Percentiles rank a stretch among this genome's conserved stretches.
These are phyloP conservation scores for Picea glauca DNA, from an alignment of 75 land plant species.

Conservation along the genomic window DNA sequence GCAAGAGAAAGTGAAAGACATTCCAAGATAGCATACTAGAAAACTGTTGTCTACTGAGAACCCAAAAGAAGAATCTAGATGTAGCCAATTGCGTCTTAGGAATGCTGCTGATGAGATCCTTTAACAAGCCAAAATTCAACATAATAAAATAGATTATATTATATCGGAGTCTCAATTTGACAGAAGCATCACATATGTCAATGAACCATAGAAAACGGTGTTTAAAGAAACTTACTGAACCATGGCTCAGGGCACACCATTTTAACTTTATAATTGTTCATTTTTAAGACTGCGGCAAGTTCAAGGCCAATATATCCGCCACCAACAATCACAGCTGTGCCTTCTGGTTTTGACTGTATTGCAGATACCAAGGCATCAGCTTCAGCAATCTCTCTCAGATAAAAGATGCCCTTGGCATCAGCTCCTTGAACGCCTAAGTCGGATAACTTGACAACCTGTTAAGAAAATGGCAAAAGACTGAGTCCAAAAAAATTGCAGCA, in stretches of 20 bases:
- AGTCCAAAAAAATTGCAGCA: neutral
- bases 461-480: conserved; percentile 2
- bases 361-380: conserved; percentile 82
- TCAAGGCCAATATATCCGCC: conserved; percentile 99
- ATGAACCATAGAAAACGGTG: neutral
- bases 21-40: too few species aligned
- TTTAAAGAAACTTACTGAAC: conserved; percentile 74
- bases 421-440: conserved; percentile 94
- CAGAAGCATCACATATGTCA: too few species aligned
- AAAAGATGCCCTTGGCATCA: conserved; percentile 87
- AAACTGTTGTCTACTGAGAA: too few species aligned
- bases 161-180: too few species aligned
- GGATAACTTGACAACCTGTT: conserved; percentile 72
- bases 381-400: conserved; percentile 91
- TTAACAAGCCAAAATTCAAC: too few species aligned
- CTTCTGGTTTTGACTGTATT: conserved; percentile 64
- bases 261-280: conserved; percentile 82
- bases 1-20: too few species aligned
- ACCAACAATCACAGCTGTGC: conserved; percentile 85
- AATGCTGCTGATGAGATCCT: too few species aligned
- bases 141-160: too few species aligned
- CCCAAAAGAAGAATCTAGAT: too few species aligned
- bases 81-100: too few species aligned
- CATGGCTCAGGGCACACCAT: conserved; percentile 98
- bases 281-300: conserved; percentile 68